Evolutionary conservation across 139 green algal species (phyloP), one percentile per base, ranked within the genome.

Genomic region (Astrephomene gubernaculifera): DNA sequence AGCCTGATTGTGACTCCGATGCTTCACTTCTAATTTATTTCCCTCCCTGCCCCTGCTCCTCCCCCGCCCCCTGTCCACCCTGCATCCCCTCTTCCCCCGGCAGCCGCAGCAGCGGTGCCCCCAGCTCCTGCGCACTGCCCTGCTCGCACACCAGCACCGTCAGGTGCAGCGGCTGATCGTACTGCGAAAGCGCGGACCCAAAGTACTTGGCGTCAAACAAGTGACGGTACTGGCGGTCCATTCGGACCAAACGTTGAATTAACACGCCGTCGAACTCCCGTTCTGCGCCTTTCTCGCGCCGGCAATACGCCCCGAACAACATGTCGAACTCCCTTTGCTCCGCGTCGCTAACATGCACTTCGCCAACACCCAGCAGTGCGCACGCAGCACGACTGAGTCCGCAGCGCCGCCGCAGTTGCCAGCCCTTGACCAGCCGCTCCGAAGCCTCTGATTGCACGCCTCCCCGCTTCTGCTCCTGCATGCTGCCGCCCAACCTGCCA

Each of bases 141-240:
- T 36, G 2, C 68, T 75, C 68, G 35, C 52, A 54, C 2, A 33
- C 68, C 68, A 75, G 24, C 38, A 75, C 9, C 68, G 68, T 75
- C 68, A 75, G 36, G 22, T 54, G 39, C 68, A 75, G 41, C 68
- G n/a, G n/a, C n/a, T n/a, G n/a, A n/a, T n/a, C n/a, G n/a, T n/a
- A n/a, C n/a, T n/a, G n/a, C n/a, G n/a, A n/a, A n/a, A n/a, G n/a
- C n/a, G n/a, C n/a, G n/a, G n/a, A n/a, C 38, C 14, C 65, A 72
- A 33, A 21, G 29, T 72, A 41, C 35, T 35, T 17, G 19, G 10
- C 38, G 17, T 33, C 36, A 49, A 33, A 25, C 65, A 44, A 72
- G 33, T 19, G 3, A 33, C 19, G 44, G 21, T 27, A 33, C 31
- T 35, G 65, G 36, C 4, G 65, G 25, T 4, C 65, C 65, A 4